These are phyloP conservation scores for Tetramitus jugosus DNA, from an alignment of 208 protist genomes.

Conservation along the genomic window DNA sequence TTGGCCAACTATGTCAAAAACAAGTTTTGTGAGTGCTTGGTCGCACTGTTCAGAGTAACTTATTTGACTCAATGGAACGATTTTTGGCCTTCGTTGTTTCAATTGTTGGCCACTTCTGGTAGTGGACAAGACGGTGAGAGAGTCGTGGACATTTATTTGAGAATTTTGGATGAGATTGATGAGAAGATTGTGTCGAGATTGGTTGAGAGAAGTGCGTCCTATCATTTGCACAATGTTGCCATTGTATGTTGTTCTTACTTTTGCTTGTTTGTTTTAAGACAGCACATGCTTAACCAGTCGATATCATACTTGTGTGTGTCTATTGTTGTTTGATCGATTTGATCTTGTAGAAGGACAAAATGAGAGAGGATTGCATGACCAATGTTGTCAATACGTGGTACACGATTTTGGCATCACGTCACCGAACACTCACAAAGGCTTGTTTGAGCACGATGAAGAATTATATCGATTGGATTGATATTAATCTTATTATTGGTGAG, in stretches of 20 bases:
- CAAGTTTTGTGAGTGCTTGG: not conserved
- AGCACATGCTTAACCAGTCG: no score
- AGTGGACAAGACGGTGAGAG: no score
- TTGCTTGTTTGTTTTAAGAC: no score
- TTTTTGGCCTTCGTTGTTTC: no score
- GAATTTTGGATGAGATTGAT: conserved; percentile 2
- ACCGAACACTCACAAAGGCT: not conserved
- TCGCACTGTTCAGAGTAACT: not conserved
- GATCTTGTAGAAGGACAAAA: conserved; percentile 12
- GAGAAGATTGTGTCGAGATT: not conserved
- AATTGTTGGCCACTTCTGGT: no score
- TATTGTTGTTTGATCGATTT: no score
- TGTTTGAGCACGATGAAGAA: not conserved
- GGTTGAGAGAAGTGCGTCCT: not conserved
- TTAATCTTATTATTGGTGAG: conserved; percentile 3
- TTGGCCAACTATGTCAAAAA: not conserved
- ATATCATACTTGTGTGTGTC: no score
- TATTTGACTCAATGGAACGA: not conserved
- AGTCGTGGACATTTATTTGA: conserved; percentile 6
- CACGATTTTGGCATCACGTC: not conserved
- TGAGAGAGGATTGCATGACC: conserved; percentile 12
- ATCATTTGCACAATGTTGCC: not conserved
- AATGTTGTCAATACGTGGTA: not conserved
- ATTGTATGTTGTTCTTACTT: not conserved
- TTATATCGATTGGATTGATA: conserved; percentile 22